Conservation (phyloP, 768 basidiomycete genomes). For the Suillus occidentalis region DNA sequence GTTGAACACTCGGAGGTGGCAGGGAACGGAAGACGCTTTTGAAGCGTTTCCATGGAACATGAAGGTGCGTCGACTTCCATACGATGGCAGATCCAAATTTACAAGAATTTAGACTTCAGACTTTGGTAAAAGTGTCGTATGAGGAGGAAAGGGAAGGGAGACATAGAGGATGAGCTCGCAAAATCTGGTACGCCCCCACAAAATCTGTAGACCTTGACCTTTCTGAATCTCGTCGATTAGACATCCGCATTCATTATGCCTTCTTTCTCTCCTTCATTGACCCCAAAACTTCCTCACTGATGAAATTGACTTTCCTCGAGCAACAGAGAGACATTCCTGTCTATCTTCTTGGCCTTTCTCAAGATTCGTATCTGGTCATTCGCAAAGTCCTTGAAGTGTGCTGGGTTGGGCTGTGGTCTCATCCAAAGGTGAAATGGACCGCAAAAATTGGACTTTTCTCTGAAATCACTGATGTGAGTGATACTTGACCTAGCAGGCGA, state of each 20-base stretch:
- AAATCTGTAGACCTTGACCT: too few relatives aligned
- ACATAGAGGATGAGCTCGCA: constrained; percentile 37
- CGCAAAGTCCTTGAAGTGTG: constrained; percentile 67
- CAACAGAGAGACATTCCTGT: constrained; percentile 67
- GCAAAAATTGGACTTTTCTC: constrained; percentile 72
- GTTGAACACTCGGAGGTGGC: constrained; percentile 38
- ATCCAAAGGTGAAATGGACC: constrained; percentile 68
- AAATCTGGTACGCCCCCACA: constrained; percentile 52
- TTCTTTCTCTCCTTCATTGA: constrained; percentile 73
- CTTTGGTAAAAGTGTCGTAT: constrained; percentile 67
- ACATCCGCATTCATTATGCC: constrained; percentile 75
- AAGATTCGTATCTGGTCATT: constrained; percentile 64
- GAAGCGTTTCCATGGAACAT: too few relatives aligned
- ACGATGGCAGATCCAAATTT: background rate
- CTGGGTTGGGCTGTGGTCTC: constrained; percentile 78
- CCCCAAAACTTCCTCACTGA: constrained; percentile 40
- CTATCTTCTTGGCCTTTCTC: constrained; percentile 68
- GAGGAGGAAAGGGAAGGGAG: constrained; percentile 59
- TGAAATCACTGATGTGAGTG: constrained; percentile 59
- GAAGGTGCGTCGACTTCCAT: constrained; percentile 47
- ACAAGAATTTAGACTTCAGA: constrained; percentile 35
- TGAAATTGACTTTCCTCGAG: constrained; percentile 69
- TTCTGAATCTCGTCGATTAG: too few relatives aligned
- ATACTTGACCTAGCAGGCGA: background rate
- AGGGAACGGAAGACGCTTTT: too few relatives aligned